phyloP scores from a whole-genome alignment of 768 basidiomycete genomes.

The Baorangia bicolor region DNA sequence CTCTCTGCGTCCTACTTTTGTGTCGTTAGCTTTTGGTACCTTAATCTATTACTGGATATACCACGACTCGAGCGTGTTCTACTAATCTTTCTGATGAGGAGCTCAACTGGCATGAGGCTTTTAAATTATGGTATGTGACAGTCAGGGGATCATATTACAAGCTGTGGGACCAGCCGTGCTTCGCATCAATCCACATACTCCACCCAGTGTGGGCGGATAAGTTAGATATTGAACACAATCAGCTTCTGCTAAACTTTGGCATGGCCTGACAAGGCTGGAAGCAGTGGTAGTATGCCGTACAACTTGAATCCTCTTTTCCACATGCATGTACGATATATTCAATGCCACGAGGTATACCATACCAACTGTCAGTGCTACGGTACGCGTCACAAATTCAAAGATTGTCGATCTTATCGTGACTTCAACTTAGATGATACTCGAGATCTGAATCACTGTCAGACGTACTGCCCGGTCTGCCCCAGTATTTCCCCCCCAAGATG shows the following conservation, averaged over 20 bases:
- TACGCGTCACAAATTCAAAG: neutral
- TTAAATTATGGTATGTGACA: neutral
- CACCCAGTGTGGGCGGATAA: constrained; percentile 1
- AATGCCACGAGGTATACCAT: neutral
- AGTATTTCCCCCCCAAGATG: neutral
- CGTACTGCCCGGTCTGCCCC: neutral
- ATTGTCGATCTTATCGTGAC: constrained; percentile 9
- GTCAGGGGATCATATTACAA: neutral
- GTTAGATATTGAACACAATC: constrained; percentile 12
- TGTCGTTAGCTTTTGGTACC: constrained; percentile 13
- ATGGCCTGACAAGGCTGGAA: neutral
- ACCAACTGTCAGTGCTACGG: neutral
- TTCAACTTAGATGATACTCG: neutral
- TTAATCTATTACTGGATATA: constrained; percentile 26
- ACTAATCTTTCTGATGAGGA: constrained; percentile 9
- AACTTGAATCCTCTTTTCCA: neutral
- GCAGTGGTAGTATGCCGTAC: neutral
- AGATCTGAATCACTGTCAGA: neutral
- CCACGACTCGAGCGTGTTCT: constrained; percentile 12
- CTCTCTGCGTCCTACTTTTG: constrained; percentile 7
- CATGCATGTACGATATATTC: neutral
- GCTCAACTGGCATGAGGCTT: constrained; percentile 8
- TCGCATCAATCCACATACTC: constrained; percentile 2
- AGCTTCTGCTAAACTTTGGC: constrained; percentile 2
- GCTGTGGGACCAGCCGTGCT: neutral